phyloP scores from a whole-genome alignment of 176 grass and related monocot species.

The Eragrostis curvula region DNA sequence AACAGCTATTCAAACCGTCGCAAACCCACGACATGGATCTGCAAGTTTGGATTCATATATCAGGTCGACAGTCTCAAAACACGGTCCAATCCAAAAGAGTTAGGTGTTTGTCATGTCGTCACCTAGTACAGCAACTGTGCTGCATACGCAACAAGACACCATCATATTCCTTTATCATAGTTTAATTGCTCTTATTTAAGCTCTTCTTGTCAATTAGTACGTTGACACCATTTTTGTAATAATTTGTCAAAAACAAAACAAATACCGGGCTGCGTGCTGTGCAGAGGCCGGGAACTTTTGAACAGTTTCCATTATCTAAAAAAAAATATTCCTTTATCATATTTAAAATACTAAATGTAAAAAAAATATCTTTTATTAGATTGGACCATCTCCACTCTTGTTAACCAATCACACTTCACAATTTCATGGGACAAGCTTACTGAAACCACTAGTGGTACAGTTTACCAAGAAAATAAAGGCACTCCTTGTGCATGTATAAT shows the following conservation, averaged over 20 bases:
- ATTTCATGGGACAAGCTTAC: neutral
- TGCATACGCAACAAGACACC: neutral
- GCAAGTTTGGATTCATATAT: constrained; percentile 18
- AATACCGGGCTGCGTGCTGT: no score
- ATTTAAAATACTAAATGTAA: no score
- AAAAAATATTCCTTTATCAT: no score
- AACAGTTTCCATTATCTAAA: no score
- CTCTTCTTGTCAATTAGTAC: no score
- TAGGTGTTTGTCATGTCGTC: constrained; percentile 28
- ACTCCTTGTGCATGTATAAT: neutral
- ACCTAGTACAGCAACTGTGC: neutral
- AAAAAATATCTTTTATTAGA: neutral
- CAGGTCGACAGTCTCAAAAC: constrained; percentile 31
- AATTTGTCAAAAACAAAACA: no score
- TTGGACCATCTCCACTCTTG: neutral
- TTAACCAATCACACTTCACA: constrained; percentile 29
- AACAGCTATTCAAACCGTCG: constrained; percentile 25
- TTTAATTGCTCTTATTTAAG: no score
- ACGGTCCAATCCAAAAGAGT: constrained; percentile 22
- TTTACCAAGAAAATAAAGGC: neutral
- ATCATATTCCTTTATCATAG: no score
- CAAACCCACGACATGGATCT: neutral
- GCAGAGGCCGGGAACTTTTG: no score
- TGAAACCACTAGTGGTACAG: neutral
- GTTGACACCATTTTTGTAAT: no score